Evolutionary conservation across 208 protist species (phyloP), one percentile per base, ranked within the genome.

Genomic region (Leishmania arabica): DNA sequence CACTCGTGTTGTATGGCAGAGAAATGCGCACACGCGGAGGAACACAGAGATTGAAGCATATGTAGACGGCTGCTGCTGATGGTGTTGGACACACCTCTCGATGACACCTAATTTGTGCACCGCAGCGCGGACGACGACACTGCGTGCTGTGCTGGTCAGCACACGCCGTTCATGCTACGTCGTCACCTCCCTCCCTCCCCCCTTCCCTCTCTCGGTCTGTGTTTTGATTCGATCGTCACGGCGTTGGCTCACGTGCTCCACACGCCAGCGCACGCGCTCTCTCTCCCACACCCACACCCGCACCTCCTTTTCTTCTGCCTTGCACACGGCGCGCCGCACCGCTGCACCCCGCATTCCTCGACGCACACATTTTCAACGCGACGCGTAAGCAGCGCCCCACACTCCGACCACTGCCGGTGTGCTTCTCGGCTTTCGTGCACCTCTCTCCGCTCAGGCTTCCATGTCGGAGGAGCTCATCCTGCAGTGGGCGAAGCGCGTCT

Each of bases 401-500:
- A 37, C 37, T 34, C 15, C 1, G 34, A 45, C 24, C 19, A 6
- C 42, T 27, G 11, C 17, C 8, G 27, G 17, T 58, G 17, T 58
- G 71, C n/a, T 54, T 75, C n/a, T 9, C 6, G 8, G 58, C 70
- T 60, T 27, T 60, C 45, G 21, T 42, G 27, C 2, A 9, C n/a
- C 3, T 15, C 31, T 60, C n/a, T 62, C 15, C 34, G 66, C 54
- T 31, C 54, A 56, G n/a, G n/a, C 9, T 9, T 17, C 24, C 5
- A 85, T 88, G 85, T 89, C 85, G 9, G 84, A 84, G 66, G 86
- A 82, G 40, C 82, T 94, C 1, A 66, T 94, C 31, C 72, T 79
- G 42, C 84, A 93, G 84, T 97, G 94, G 92, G 75, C 83, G 53
- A 88, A 91, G 74, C 92, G 92, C 65, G 92, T 95, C n/a, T 75